Base-by-base conservation (phyloP, 345 rosid species). In the Ceriops zippeliana region DNA sequence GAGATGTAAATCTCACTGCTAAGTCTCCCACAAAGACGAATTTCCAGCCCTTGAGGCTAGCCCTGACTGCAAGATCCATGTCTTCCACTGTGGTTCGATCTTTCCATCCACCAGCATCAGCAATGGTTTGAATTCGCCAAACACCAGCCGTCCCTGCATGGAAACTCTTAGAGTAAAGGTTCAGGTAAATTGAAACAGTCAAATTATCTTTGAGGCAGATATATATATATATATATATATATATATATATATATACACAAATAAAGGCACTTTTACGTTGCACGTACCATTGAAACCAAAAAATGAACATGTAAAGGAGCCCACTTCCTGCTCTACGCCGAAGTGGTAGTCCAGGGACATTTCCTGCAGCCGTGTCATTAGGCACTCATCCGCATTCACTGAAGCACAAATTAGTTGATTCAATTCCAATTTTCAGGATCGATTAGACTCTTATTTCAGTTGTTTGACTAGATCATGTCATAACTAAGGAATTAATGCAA, bases 61-160 rank as follows among this genome's bases (percentile, higher is more conserved):
- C 86, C 42, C 84, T 71, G 51, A 83, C 84, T 72, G 89, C 87
- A 38, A 85, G 80, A 71, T 87, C 88, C 91, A 85, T 83, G 70
- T 85, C 91, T 71, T 85, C 87, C 61, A 83, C 89, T 34, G 80
- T 86, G 24, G 89, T 85, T 65, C 82, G 75, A 63, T 87, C 85
- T 38, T 81, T 87, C 87, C 89, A 87, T 42, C 91, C 86, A 3
- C 91, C 87, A 0, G 85, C 84, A 66, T 85, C 86, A 27, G 71
- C 65, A 61, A 83, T 64, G 19, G 91, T 83, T 59, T 73, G 76
- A 52, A 83, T 85, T 78, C 79, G 66, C 87, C 89, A 83, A 10
- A 83, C 86, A 7, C 85, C 86, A 30, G 83, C 87, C 0, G 85
- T 85, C 63, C 87, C 87, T 84, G 61, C 56, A 56, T 59, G 11